Evolutionary conservation across 1,284 basidiomycete genomes (phyloP), one percentile per base, ranked within the genome.

Genomic region (Naganishia cerealis): DNA sequence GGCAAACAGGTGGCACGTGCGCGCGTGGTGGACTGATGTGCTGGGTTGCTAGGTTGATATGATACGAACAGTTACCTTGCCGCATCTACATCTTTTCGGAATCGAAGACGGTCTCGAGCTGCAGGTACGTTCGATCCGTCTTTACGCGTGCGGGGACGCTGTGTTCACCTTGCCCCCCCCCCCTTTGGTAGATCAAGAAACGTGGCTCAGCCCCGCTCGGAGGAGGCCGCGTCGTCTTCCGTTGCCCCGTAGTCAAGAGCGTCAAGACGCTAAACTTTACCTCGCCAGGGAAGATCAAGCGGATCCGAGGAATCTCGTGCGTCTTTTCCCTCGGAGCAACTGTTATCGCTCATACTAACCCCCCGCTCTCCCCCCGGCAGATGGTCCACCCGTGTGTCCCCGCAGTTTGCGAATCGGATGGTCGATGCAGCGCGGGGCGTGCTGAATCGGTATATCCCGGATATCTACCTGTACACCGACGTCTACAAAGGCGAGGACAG

Each of bases 401-500:
- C 96, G 21, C 94, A 99, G 77, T 92, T 99, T 77, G 94, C 94
- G 2, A 98, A 97, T 79, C 87, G 96, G 56, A 92, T 99, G 88
- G 96, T 99, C 67, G 95, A 98, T 75, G 86, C 93, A 1, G 88
- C 92, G 12, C 87, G 96, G 52, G 91, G 90, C 2, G 85, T 99
- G 29, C 84, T 99, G 43, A 98, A 98, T 76, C 88, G 94, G 4
- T 98, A 92, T 80, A 96, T 99, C 70, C 95, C 95, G 33, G 96
- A 99, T 77, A 92, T 98, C 38, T 98, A 99, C 80, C 86, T 99
- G 36, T 96, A 98, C 78, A 96, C 96, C 0, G 96, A 99, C 75
- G 94, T 98, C 15, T 99, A 97, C 82, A 94, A 96, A 77, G 94
- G 94, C 10, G 91, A 94, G 29, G 96, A 99, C 71, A 92, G 92